Conservation (phyloP, 169 alveolate species). For the Theileria sp. region DNA sequence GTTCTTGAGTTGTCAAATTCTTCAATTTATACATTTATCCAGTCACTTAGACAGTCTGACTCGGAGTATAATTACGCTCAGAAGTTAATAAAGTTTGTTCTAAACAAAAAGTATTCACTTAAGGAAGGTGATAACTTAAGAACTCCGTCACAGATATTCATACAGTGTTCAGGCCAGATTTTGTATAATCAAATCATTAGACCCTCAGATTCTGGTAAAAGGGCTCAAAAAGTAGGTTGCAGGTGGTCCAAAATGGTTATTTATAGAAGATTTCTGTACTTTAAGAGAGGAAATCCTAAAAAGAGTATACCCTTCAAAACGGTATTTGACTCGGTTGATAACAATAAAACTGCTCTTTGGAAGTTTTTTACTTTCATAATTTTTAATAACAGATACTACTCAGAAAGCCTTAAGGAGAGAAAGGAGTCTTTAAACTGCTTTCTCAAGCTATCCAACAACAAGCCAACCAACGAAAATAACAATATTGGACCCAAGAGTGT, state of each 20-base stretch:
- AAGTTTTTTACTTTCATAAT: conserved; percentile 9
- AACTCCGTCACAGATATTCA: conserved; percentile 4
- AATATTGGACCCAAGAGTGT: conserved; percentile 2
- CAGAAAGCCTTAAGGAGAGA: conserved; percentile 16
- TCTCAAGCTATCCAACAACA: not conserved
- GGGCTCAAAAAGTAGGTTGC: not conserved
- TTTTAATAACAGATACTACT: conserved; percentile 18
- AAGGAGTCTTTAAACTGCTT: conserved; percentile 5
- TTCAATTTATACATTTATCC: not conserved
- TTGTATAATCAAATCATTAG: conserved; percentile 16
- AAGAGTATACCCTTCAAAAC: not conserved
- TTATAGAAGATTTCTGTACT: not conserved
- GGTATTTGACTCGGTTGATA: not conserved
- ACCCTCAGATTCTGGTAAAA: not conserved
- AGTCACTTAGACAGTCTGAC: not conserved
- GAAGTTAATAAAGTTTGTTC: not conserved
- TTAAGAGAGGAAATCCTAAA: not conserved
- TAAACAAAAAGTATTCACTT: not conserved
- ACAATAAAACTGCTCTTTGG: conserved; percentile 1
- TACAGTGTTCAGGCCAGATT: conserved; percentile 50
- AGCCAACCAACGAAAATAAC: not conserved
- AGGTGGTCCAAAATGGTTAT: conserved; percentile 11
- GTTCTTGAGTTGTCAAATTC: not conserved
- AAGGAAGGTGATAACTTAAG: not conserved
- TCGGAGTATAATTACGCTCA: not conserved